A percentile compares a stretch with the other conserved stretches of the same genome.
phyloP scores from a whole-genome alignment of 2,329 filamentous ascomycete species.

The Elsinoe perseae region DNA sequence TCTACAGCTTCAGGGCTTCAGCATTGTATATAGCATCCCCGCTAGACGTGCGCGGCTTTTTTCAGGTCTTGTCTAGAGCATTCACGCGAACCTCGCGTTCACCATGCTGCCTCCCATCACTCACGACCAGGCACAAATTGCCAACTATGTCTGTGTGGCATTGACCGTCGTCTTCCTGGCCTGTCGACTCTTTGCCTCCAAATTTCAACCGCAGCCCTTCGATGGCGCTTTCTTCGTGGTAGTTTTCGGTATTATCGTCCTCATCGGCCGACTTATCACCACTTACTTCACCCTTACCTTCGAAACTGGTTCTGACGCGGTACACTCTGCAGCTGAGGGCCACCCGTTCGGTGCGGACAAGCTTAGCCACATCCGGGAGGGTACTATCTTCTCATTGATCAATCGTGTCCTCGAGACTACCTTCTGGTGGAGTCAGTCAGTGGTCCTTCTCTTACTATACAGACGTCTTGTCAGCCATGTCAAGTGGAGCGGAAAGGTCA shows the following conservation, averaged over 20 bases:
- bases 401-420: conserved; percentile 13
- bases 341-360: background rate
- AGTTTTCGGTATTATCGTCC: background rate
- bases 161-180: conserved; percentile 5
- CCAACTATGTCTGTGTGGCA: conserved; percentile 6
- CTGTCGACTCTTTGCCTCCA: conserved; percentile 4
- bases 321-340: background rate
- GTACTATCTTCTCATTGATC: conserved; percentile 6
- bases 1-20: background rate
- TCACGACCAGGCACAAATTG: background rate
- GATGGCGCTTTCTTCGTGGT: conserved; percentile 10
- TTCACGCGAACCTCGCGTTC: background rate
- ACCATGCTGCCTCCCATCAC: background rate
- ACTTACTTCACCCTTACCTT: conserved; percentile 12
- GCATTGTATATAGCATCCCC: background rate
- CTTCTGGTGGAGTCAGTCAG: conserved; percentile 13
- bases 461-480: conserved; percentile 9
- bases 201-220: conserved; percentile 7
- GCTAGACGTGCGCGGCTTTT: background rate
- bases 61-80: background rate
- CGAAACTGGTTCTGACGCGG: conserved; percentile 6
- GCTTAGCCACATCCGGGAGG: background rate
- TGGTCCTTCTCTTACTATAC: conserved; percentile 10
- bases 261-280: background rate
- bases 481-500: conserved; percentile 8